A percentile compares a stretch with the other conserved stretches of the same genome.
phyloP scores from a whole-genome alignment of 257 asterid species.

The Cordia subcordata region DNA sequence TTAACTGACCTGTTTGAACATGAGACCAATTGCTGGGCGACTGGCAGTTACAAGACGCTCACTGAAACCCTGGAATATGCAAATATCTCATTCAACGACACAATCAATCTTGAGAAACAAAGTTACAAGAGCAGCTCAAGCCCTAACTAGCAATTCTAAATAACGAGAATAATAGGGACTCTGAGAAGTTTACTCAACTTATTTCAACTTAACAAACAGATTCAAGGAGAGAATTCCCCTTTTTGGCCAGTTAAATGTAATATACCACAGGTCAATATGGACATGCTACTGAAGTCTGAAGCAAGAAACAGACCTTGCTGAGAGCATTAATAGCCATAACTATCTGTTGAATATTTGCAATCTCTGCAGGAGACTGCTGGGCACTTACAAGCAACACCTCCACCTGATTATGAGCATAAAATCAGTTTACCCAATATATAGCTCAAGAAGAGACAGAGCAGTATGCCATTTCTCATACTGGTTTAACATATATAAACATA shows the following conservation, averaged over 20 bases:
- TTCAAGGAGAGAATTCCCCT: not conserved
- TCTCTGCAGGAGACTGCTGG: conserved; percentile 49
- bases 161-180: too few relatives aligned
- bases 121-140: not conserved
- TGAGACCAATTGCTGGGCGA: conserved; percentile 84
- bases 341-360: conserved; percentile 61
- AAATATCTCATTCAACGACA: conserved; percentile 11
- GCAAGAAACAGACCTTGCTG: conserved; percentile 70
- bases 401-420: conserved; percentile 51
- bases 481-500: not conserved
- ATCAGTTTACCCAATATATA: conserved; percentile 12
- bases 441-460: not conserved
- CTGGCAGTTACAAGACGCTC: conserved; percentile 86
- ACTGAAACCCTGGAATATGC: conserved; percentile 75
- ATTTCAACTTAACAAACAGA: not conserved
- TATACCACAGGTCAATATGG: not conserved
- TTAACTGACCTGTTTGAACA: conserved; percentile 84
- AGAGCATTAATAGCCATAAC: conserved; percentile 94
- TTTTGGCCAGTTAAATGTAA: not conserved
- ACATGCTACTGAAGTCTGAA: not conserved
- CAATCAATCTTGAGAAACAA: not conserved
- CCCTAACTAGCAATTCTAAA: too few relatives aligned
- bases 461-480: not conserved
- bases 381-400: conserved; percentile 62
- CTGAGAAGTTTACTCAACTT: too few relatives aligned